These are phyloP conservation scores for Penicillium sp. DNA, from an alignment of 2,329 filamentous ascomycete genomes.

Conservation along the genomic window DNA sequence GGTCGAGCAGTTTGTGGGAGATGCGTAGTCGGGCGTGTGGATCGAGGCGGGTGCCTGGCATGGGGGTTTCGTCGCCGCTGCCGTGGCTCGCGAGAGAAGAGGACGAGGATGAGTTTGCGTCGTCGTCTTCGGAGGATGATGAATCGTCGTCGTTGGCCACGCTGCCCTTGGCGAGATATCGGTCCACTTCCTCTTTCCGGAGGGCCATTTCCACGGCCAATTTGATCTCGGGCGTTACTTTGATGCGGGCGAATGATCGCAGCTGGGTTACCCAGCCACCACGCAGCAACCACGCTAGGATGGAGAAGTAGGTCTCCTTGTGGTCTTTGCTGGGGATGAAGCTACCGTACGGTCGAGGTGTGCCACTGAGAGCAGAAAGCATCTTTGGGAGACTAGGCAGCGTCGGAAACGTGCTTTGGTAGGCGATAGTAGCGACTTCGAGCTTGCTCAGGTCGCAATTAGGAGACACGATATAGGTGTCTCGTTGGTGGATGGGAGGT, in stretches of 20 bases:
- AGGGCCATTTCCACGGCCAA: constrained; percentile 75
- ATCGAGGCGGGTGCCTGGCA: constrained; percentile 31
- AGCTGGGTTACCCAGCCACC: constrained; percentile 93
- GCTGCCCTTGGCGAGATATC: constrained; percentile 35
- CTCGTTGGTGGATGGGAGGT: constrained; percentile 82
- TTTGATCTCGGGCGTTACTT: constrained; percentile 79
- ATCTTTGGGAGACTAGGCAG: constrained; percentile 83
- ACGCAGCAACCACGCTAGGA: constrained; percentile 89
- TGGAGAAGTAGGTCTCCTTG: constrained; percentile 82
- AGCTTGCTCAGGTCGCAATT: constrained; percentile 79
- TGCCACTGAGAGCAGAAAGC: constrained; percentile 77
- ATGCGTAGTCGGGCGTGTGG: constrained; percentile 30
- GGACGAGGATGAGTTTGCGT: constrained; percentile 40
- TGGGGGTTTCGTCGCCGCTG: constrained; percentile 42
- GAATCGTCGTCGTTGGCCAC: constrained; percentile 21
- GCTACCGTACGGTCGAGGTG: constrained; percentile 77
- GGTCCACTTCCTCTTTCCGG: constrained; percentile 63
- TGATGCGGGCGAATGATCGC: constrained; percentile 85
- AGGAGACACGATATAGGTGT: constrained; percentile 88
- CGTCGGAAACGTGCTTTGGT: constrained; percentile 77
- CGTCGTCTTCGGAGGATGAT: constrained; percentile 26
- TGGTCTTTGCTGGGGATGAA: constrained; percentile 88
- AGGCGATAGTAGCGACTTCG: constrained; percentile 68
- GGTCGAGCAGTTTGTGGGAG: constrained; percentile 39
- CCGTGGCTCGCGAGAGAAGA: constrained; percentile 42